Evolutionary conservation across 2,329 filamentous ascomycete genomes (phyloP).

Genomic region (Ceratocystis albifundus): DNA sequence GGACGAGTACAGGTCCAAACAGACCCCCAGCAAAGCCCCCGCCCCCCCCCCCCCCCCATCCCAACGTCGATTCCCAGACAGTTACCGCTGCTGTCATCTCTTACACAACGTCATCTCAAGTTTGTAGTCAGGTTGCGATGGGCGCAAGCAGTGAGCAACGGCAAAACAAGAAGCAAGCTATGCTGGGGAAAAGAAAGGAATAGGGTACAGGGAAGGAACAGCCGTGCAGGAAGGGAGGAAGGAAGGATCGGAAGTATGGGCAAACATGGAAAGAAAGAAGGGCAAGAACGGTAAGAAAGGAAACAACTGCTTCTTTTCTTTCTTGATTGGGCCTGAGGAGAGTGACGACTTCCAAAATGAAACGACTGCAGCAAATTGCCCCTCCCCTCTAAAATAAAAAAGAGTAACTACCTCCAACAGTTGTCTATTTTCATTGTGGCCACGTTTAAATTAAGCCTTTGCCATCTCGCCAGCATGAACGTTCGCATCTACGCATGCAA

Average conservation of each 20-base stretch:
- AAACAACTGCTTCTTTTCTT: not conserved
- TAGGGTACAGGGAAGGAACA: conserved; percentile 2
- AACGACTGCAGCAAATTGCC: not conserved
- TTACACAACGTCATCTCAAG: not conserved
- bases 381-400: too few species aligned
- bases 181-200: not conserved
- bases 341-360: not conserved
- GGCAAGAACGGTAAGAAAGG: not conserved
- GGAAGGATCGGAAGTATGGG: not conserved
- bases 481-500: too few species aligned
- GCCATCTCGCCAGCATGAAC: too few species aligned
- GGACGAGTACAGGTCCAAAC: not conserved
- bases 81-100: not conserved
- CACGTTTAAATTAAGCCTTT: too few species aligned
- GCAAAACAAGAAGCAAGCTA: not conserved
- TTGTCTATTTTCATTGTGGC: too few species aligned
- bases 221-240: not conserved
- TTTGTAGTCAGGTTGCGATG: not conserved
- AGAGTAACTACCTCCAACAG: not conserved
- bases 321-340: not conserved
- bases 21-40: not conserved
- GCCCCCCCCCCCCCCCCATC: not conserved
- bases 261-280: not conserved
- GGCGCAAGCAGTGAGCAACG: not conserved
- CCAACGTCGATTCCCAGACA: not conserved